Evolutionary conservation across 2,329 filamentous ascomycete genomes (phyloP), one percentile per base, ranked within the genome.

Genomic region (Ceratocystis lukuohia): DNA sequence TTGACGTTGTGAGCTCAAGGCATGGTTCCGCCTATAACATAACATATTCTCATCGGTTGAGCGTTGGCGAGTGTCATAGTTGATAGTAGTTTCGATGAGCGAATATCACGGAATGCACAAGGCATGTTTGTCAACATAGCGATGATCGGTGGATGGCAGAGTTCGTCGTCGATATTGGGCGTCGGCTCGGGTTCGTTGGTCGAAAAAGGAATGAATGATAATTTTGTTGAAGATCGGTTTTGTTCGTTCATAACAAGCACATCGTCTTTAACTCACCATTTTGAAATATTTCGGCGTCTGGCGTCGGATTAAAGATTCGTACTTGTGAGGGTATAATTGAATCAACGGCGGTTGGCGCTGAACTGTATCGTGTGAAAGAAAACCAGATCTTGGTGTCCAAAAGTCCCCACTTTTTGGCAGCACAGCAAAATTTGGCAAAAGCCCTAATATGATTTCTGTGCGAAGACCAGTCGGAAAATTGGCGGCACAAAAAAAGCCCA

Each of bases 221-320:
- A 17, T 53, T 37, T 53, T 48, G 62, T 64, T 46, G 62, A 59
- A 59, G 45, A 20, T 33, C 10, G 57, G n/a, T 48, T 59, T 44
- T 48, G 62, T 64, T 37, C 25, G 25, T 41, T 67, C 37, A 61
- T 65, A 59, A 50, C 25, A 46, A 61, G n/a, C 20, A 37, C 44
- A 45, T 41, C 28, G 66, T 64, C 41, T 59, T 50, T 28, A 57
- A 68, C 66, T 68, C 66, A 68, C 66, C 66, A 68, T 68, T 68
- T 68, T 66, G 66, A 68, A 64, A 62, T 68, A 68, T 66, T 68
- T 68, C 64, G 66, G 66, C 66, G 66, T 68, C 64, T 68, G 64
- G 64, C 64, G 64, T 65, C 64, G 64, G 64, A 65, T 65, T 65
- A 66, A 65, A 65, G 64, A 66, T 66, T 65, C 64, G 66, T 68